Evolutionary conservation across 257 asterid genomes (phyloP), one percentile per base, ranked within the genome.

Genomic region (Nicotiana sylvestris): DNA sequence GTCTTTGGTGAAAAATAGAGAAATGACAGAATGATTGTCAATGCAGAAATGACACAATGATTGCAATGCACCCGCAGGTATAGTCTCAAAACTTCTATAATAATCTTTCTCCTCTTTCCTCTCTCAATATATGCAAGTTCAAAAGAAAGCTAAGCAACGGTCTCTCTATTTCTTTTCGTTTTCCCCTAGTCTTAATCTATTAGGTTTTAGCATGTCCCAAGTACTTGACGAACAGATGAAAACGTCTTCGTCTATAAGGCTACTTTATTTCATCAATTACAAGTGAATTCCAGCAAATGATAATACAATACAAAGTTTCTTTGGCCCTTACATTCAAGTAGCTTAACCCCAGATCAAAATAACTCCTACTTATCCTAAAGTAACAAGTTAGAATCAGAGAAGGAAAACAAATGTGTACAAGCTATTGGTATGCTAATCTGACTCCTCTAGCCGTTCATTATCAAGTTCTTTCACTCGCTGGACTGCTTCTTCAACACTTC

Each of bases 391-490:
- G 27, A 17, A 57, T 57, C 64, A 18, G 64, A 18, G 64, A 57
- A 17, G 3, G 64, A n/a, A 10, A n/a, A 13, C 1, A 12, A 84
- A 72, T 62, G 17, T 81, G 3, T 67, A 76, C 80, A 76, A 76
- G 55, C 35, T 61, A 53, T 21, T 35, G 17, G 12, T 7, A 12
- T 16, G 25, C 82, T 76, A 37, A 43, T 81, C 66, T 39, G 77
- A 81, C 29, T 77, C 76, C 43, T 85, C 65, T 30, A 58, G 6
- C 33, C 21, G 30, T 10, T 77, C 78, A 77, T 35, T 49, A 53
- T 82, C 85, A 61, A 85, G 46, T 49, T 69, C 85, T 32, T 53
- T 69, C 37, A 85, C 78, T 8, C 88, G 88, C 57, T 85, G 81
- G 35, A 78, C 84, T 21, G 72, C 58, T 69, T 82, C 85, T 80